These are phyloP conservation scores for Colletotrichum melonis DNA, from an alignment of 2,329 filamentous ascomycete species.

Conservation along the genomic window DNA sequence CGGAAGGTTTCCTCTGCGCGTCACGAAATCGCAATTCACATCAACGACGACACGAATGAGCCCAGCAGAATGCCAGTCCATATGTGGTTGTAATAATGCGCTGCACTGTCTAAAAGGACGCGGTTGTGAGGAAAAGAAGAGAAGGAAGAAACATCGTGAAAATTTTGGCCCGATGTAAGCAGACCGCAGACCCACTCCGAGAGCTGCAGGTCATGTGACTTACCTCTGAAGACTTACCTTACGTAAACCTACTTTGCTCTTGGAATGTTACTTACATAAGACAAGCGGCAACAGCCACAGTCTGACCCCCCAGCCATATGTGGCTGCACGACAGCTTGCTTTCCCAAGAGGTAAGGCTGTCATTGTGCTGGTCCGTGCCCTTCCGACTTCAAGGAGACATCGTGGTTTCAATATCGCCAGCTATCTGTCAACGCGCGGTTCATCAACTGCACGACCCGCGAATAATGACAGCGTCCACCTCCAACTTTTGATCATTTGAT, in stretches of 20 bases:
- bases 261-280: too few relatives aligned
- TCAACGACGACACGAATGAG: conserved; percentile 65
- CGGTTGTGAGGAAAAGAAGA: conserved; percentile 63
- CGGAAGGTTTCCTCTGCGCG: conserved; percentile 56
- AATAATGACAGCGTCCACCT: conserved; percentile 14
- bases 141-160: conserved; percentile 46
- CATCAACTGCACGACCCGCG: conserved; percentile 18
- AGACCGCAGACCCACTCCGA: neutral
- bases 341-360: conserved; percentile 25
- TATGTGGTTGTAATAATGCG: conserved; percentile 71
- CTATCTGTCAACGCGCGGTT: conserved; percentile 8
- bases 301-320: neutral
- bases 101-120: conserved; percentile 90
- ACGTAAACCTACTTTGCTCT: neutral
- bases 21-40: conserved; percentile 64
- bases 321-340: neutral
- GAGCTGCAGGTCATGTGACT: conserved; percentile 28
- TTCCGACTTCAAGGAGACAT: conserved; percentile 33
- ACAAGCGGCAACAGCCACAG: too few relatives aligned
- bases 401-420: conserved; percentile 36
- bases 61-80: conserved; percentile 76
- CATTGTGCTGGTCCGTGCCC: conserved; percentile 25
- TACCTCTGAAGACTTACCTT: neutral
- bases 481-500: conserved; percentile 5
- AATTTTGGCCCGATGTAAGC: conserved; percentile 35